Evolutionary conservation across 1,284 basidiomycete genomes (phyloP).

Genomic region (Moniliophthora roreri): DNA sequence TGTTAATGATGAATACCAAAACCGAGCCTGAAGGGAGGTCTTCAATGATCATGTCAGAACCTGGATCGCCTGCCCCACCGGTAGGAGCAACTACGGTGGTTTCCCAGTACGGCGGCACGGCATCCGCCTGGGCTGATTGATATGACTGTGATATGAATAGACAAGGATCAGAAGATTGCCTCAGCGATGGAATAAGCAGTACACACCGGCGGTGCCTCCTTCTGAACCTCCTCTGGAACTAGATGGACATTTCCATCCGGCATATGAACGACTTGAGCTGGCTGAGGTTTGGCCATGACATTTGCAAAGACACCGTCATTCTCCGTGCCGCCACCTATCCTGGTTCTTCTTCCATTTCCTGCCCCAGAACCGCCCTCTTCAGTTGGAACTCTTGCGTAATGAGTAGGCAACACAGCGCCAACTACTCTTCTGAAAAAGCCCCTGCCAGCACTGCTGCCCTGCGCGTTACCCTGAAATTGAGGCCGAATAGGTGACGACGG

Average conservation of each 20-base stretch:
- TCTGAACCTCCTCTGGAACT: slow-evolving; percentile 80
- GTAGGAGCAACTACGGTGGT: slow-evolving; percentile 87
- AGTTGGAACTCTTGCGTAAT: slow-evolving; percentile 64
- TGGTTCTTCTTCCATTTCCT: slow-evolving; percentile 18
- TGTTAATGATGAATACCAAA: slow-evolving; percentile 74
- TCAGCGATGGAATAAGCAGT: slow-evolving; percentile 12
- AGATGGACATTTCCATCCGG: slow-evolving; percentile 65
- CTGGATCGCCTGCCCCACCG: slow-evolving; percentile 39
- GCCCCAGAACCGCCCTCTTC: slow-evolving; percentile 30
- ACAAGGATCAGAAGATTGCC: not conserved
- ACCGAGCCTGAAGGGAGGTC: slow-evolving; percentile 71
- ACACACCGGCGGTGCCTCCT: slow-evolving; percentile 83
- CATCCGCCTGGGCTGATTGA: slow-evolving; percentile 84
- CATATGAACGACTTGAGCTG: slow-evolving; percentile 41
- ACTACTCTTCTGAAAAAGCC: slow-evolving; percentile 62
- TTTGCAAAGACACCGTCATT: slow-evolving; percentile 98
- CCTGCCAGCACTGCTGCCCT: slow-evolving; percentile 29
- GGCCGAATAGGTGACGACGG: slow-evolving; percentile 50
- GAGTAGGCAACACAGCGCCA: slow-evolving; percentile 72
- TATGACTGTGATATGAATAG: slow-evolving; percentile 69
- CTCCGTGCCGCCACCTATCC: slow-evolving; percentile 75
- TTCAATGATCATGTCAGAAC: slow-evolving; percentile 71
- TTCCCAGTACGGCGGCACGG: slow-evolving; percentile 97
- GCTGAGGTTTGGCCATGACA: slow-evolving; percentile 85
- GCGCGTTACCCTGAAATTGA: slow-evolving; percentile 20